Base-by-base conservation (phyloP, 179 eudicot genomes). In the Vitellaria paradoxa region DNA sequence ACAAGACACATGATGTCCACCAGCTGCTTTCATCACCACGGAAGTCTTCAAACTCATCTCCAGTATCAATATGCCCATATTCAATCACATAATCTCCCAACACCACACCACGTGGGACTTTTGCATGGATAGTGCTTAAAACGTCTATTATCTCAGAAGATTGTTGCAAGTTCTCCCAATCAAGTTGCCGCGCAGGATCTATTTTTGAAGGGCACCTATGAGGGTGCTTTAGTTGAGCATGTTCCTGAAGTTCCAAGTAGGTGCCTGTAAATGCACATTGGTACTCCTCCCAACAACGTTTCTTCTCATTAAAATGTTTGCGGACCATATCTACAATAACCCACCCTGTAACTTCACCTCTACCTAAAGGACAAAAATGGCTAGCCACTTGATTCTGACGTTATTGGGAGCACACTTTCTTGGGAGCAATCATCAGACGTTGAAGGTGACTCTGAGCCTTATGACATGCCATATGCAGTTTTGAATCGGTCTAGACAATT, bases 81-180 rank as follows among this genome's bases (percentile, higher is more conserved):
- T 96, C 99, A 74, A 96, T 96, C 80, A 96, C 97, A 76, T 96
- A 96, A 78, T 96, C 99, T 26, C 99, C 99, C 70, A 96, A 79
- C 78, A 96, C 99, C 80, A 96, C 97, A 60, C 99, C 98, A 66
- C 87, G 97, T 2, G 99, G 99, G 40, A 90, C 89, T 85, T 93
- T 97, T 30, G 97, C 89, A 69, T 93, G 98, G 45, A 96, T 96
- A 72, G 98, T 96, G 77, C 97, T 96, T 65, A 96, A 87, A 77
- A 96, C 99, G 65, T 96, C 99, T 57, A 93, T 85, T 37, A 93
- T 93, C 85, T 96, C 99, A 30, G 96, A 86, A 37, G 99, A 96
- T 71, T 93, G 98, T 85, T 96, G 99, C 75, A 96, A 96, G 75
- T 93, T 96, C 55, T 96, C 98, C 99, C 99, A 95, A 75, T 93